Base-by-base conservation (phyloP, 2,329 filamentous ascomycete genomes). In the Immersiporthe knoxdaviesiana region DNA sequence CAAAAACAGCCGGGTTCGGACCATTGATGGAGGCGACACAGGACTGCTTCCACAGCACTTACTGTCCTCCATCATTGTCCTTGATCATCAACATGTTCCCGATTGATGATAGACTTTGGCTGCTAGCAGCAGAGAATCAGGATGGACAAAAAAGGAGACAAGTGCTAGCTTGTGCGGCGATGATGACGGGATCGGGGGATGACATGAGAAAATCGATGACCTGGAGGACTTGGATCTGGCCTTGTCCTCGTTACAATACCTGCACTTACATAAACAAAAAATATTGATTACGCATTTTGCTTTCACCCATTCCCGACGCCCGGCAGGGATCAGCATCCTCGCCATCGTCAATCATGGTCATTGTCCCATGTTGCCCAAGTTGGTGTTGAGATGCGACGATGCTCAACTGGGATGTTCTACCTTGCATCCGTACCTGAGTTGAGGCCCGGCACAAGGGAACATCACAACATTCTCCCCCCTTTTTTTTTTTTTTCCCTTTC, bases 101-200 rank as follows among this genome's bases (percentile, higher is more conserved):
- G 18, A 37, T n/a, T 37, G 56, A 37, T 37, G 56, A 32, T 59
- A 59, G 7, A 1, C 18, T 24, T 37, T 30, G 56, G 56, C 21
- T 30, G 54, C n/a, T n/a, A n/a, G 27, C 30, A 37, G 21, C 44
- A 59, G 8, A 59, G 21, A 35, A 35, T 58, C 30, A 58, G 7
- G 56, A 37, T n/a, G 37, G 56, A 59, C 56, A 5, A n/a, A 59
- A 59, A 59, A 59, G 56, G 32, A 59, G 32, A 59, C 56, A 32
- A 37, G 30, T 18, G 18, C 18, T 12, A 24, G 21, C 56, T 10
- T 10, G 8, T 16, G 2, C 14, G n/a, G 30, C 54, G 5, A 18
- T n/a, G 30, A 35, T 32, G 12, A 58, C 21, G 11, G 56, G 18
- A 59, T n/a, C 11, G 56, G 32, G 32, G 11, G 7, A 35, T 59